phyloP scores from a whole-genome alignment of 768 basidiomycete genomes.

The Leccinum imitatum region DNA sequence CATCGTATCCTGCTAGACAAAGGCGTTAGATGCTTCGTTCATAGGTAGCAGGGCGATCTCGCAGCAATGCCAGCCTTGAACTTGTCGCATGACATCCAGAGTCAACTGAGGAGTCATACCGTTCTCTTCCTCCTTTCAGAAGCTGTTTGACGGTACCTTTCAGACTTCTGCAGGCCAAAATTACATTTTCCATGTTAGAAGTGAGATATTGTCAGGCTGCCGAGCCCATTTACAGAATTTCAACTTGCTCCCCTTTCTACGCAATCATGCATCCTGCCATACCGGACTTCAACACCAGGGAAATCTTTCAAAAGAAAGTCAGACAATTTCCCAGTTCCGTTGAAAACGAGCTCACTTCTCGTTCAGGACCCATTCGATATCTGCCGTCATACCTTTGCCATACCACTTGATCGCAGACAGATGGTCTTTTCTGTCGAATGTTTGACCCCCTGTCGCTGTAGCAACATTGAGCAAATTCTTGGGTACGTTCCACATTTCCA shows the following conservation, averaged over 20 bases:
- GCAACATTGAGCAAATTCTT: conserved; percentile 31
- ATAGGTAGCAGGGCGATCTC: neutral
- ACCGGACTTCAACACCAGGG: conserved; percentile 39
- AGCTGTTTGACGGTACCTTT: too few relatives aligned
- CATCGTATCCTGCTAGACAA: conserved; percentile 12
- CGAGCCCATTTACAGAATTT: too few relatives aligned
- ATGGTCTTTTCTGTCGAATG: conserved; percentile 37
- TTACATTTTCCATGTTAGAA: neutral
- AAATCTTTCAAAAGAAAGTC: conserved; percentile 30
- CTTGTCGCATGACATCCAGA: too few relatives aligned
- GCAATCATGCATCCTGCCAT: neutral
- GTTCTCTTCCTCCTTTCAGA: too few relatives aligned
- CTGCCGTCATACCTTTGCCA: conserved; percentile 33
- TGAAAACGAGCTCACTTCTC: conserved; percentile 38
- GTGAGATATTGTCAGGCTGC: neutral
- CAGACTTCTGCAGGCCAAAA: too few relatives aligned
- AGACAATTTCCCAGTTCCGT: neutral
- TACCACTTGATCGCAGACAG: conserved; percentile 52
- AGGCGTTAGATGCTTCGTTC: conserved; percentile 1
- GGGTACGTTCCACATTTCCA: conserved; percentile 52
- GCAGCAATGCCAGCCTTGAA: too few relatives aligned
- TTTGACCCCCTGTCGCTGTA: conserved; percentile 31
- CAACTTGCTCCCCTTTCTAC: neutral
- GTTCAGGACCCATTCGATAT: conserved; percentile 47
- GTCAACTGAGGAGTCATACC: too few relatives aligned